phyloP scores from a whole-genome alignment of 352 stramenopile species.

The Phytopythium litorale region DNA sequence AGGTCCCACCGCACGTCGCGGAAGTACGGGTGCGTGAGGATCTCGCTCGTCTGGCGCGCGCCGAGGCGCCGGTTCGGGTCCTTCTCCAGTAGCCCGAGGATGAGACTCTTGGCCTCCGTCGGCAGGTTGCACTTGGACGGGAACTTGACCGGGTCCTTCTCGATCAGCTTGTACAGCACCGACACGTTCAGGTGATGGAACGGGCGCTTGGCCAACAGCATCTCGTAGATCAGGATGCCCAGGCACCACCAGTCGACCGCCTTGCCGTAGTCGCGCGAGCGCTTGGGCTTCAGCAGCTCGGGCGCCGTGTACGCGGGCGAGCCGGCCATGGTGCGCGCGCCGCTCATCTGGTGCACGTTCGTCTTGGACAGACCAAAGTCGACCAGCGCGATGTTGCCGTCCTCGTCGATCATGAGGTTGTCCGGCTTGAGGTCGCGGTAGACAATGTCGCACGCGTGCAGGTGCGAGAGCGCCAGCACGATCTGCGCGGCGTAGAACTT shows the following conservation, averaged over 20 bases:
- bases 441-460: constrained; percentile 93
- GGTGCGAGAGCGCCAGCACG: constrained; percentile 84
- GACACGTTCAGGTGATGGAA: constrained; percentile 91
- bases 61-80: constrained; percentile 80
- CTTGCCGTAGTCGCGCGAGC: constrained; percentile 83
- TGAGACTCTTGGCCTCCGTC: constrained; percentile 64
- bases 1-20: constrained; percentile 76
- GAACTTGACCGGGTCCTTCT: constrained; percentile 87
- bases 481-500: constrained; percentile 93
- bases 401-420: constrained; percentile 94
- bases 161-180: constrained; percentile 89
- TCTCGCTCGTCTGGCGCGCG: constrained; percentile 76
- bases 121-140: constrained; percentile 66
- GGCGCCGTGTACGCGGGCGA: constrained; percentile 81
- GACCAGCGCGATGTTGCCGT: constrained; percentile 92
- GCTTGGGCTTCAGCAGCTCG: constrained; percentile 80
- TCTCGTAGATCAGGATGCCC: constrained; percentile 91
- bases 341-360: constrained; percentile 81
- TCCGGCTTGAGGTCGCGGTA: constrained; percentile 96
- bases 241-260: constrained; percentile 87
- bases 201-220: constrained; percentile 88
- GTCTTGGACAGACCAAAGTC: constrained; percentile 95
- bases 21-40: constrained; percentile 85
- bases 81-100: constrained; percentile 78
- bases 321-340: constrained; percentile 81